Base-by-base conservation (phyloP, 2,329 filamentous ascomycete genomes). In the Epichloe glyceriae region DNA sequence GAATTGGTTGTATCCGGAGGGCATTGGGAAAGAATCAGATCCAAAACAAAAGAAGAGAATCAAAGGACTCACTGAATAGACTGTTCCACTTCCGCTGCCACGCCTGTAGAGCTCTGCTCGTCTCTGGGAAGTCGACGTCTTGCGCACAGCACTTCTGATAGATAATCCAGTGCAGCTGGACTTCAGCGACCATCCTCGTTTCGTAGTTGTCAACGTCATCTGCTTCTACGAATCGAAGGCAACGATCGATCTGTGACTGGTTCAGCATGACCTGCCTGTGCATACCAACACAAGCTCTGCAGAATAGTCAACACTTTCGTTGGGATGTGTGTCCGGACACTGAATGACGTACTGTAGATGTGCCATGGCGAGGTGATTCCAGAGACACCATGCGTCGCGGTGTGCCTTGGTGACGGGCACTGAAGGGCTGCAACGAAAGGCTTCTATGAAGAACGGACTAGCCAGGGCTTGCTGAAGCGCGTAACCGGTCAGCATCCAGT, bases 91-190 rank as follows among this genome's bases (percentile, higher is more conserved):
- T 55, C 2, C 49, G 53, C 17, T 60, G 50, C 61, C 61, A 63
- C 3, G 19, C 10, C 41, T 56, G 49, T 0, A 63, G 53, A 0
- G 54, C 35, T 22, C 46, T 20, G 7, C 11, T 57, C 0, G 53
- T 53, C 5, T 54, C 53, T 1, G 22, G 30, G 0, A 58, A 37
- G 15, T 60, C 50, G 5, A 50, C 30, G 6, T 52, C 48, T 14
- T 45, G 37, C 11, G 20, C 22, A 1, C 51, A 50, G 39, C 57
- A 60, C 5, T 61, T 51, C 4, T 55, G 51, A 30, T 62, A 59
- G 0, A 61, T 61, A 0, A 60, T 56, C 61, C 61, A 64, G 41
- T 63, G 63, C 0, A 64, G 52, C 4, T 56, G 39, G 12, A 64
- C 56, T 17, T 64, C 61, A 0, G 61, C 61, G 3, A 47, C 59